Evolutionary conservation across 2,329 filamentous ascomycete genomes (phyloP).

Genomic region (Pseudopyricularia cyperi): DNA sequence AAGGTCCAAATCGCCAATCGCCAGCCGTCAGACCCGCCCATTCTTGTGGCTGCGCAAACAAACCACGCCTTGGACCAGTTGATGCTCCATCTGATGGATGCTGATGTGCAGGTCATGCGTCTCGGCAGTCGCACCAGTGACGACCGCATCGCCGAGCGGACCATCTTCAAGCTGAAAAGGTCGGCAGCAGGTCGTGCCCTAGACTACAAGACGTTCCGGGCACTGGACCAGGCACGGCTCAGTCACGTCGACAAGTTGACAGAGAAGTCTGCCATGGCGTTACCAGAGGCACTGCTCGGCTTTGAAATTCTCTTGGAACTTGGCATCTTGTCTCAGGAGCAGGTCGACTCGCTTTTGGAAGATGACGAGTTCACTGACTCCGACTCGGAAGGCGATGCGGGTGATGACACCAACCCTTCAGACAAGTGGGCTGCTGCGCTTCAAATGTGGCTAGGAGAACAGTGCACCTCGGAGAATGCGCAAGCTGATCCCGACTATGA

Average conservation of each 20-base stretch:
- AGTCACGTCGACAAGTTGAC: conserved; percentile 22
- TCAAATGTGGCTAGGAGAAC: conserved; percentile 42
- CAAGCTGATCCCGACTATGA: conserved; percentile 23
- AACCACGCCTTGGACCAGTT: conserved; percentile 87
- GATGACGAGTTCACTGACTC: conserved; percentile 3
- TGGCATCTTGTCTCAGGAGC: conserved; percentile 46
- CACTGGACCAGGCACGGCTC: conserved; percentile 14
- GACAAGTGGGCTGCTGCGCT: conserved; percentile 6
- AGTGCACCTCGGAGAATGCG: conserved; percentile 14
- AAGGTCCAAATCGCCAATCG: conserved; percentile 51
- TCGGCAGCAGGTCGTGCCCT: conserved; percentile 8
- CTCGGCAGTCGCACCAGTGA: conserved; percentile 58
- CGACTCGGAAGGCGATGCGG: neutral
- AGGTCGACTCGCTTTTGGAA: conserved; percentile 48
- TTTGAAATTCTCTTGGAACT: conserved; percentile 38
- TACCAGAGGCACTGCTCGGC: conserved; percentile 31
- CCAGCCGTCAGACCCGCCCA: conserved; percentile 42
- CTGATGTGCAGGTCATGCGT: conserved; percentile 41
- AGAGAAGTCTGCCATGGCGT: conserved; percentile 24
- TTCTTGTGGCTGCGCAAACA: conserved; percentile 74
- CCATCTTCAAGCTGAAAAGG: conserved; percentile 47
- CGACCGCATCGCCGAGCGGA: conserved; percentile 49
- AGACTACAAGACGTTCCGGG: conserved; percentile 11
- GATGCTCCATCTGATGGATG: conserved; percentile 43
- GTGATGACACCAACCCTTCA: neutral